Percentiles rank a stretch among this genome's conserved stretches.
Conservation (phyloP, 2,329 filamentous ascomycete genomes). For the Epichloe gansuensis region DNA sequence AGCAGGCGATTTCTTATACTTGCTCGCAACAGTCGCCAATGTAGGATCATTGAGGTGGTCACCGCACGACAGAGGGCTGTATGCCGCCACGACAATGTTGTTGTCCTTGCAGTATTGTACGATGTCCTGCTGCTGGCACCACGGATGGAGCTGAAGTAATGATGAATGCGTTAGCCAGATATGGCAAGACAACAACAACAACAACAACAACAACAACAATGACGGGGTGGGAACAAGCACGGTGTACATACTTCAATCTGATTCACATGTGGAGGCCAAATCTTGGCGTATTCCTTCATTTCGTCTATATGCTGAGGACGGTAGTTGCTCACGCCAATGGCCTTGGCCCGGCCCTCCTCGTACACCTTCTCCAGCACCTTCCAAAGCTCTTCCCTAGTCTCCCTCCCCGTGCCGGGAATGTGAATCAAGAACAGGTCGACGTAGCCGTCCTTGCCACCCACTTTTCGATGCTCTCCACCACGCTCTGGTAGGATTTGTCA, state of each 20-base stretch:
- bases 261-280: conserved; percentile 61
- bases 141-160: conserved; percentile 50
- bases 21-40: conserved; percentile 42
- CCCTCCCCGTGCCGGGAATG: conserved; percentile 42
- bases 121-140: conserved; percentile 43
- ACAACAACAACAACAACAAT: not conserved
- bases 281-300: conserved; percentile 50
- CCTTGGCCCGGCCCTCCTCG: conserved; percentile 45
- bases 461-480: conserved; percentile 49
- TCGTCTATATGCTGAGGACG: conserved; percentile 56
- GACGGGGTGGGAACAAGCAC: not conserved
- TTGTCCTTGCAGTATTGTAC: conserved; percentile 58
- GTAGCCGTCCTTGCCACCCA: conserved; percentile 46
- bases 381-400: conserved; percentile 51
- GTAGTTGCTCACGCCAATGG: conserved; percentile 64
- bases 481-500: conserved; percentile 46
- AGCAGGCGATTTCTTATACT: conserved; percentile 46
- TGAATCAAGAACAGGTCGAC: conserved; percentile 64
- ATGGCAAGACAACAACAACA: not conserved
- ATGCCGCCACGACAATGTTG: conserved; percentile 45
- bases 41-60: conserved; percentile 37
- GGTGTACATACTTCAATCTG: conserved; percentile 51
- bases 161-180: too few species aligned
- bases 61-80: conserved; percentile 25
- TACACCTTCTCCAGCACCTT: conserved; percentile 50